A percentile compares a stretch with the other conserved stretches of the same genome.
Evolutionary conservation across 2,329 filamentous ascomycete genomes (phyloP).

Genomic region (Cephalotrichum gorgonifer): DNA sequence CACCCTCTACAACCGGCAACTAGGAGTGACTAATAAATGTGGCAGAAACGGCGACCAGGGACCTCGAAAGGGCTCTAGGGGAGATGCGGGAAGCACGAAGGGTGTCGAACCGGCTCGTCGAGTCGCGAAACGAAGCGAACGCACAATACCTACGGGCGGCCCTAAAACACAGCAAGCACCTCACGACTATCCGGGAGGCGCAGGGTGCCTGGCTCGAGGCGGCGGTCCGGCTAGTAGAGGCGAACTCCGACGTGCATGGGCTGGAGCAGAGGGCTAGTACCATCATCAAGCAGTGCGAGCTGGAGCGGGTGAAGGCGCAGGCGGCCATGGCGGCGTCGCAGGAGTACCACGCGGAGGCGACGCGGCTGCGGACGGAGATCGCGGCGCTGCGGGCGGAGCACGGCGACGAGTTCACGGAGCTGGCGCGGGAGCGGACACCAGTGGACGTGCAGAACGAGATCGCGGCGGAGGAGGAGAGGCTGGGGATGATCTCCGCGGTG

Average conservation of each 20-base stretch:
- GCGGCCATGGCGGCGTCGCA: conserved; percentile 20
- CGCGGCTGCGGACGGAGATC: conserved; percentile 16
- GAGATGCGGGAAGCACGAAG: conserved; percentile 4
- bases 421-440: conserved; percentile 38
- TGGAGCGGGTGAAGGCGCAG: conserved; percentile 28
- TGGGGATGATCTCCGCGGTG: conserved; percentile 71
- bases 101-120: neutral
- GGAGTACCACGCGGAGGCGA: neutral
- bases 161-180: conserved; percentile 2
- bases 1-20: neutral
- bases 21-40: neutral
- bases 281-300: conserved; percentile 42
- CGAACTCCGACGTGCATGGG: conserved; percentile 64
- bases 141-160: conserved; percentile 2
- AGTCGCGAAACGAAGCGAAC: conserved; percentile 2
- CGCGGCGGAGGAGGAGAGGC: conserved; percentile 58
- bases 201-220: conserved; percentile 32
- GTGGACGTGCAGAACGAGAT: conserved; percentile 66
- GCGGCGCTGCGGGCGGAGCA: conserved; percentile 20
- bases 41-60: conserved; percentile 1
- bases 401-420: conserved; percentile 28
- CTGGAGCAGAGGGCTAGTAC: conserved; percentile 56
- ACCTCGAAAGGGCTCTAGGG: neutral
- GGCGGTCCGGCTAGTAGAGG: conserved; percentile 66
- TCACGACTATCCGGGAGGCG: conserved; percentile 2